Conservation (phyloP, 495 filamentous ascomycete genomes). For the Daldinia vernicosa region DNA sequence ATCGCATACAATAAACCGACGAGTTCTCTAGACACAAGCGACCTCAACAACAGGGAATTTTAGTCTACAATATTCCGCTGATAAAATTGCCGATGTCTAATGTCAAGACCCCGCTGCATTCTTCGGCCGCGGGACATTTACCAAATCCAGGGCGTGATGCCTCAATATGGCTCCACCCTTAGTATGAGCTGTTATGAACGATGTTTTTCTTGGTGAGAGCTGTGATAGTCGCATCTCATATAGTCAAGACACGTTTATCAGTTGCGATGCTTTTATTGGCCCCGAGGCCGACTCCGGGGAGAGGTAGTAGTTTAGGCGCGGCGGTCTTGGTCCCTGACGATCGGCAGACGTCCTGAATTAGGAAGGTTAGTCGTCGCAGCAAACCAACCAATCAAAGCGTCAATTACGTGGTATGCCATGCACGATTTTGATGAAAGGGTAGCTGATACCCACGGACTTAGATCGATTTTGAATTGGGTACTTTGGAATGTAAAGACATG, state of each 20-base stretch:
- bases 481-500: background rate
- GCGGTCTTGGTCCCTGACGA: conserved; percentile 32
- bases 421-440: conserved; percentile 31
- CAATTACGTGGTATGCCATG: conserved; percentile 20
- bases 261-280: conserved; percentile 29
- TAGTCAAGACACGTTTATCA: conserved; percentile 26
- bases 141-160: conserved; percentile 1
- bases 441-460: conserved; percentile 20
- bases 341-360: conserved; percentile 38
- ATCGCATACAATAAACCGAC: background rate
- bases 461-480: conserved; percentile 16
- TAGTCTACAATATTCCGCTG: background rate
- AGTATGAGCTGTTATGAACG: background rate
- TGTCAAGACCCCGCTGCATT: background rate
- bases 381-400: conserved; percentile 25
- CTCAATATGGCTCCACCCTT: background rate
- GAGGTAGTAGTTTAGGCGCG: background rate
- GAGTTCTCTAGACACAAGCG: background rate
- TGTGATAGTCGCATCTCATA: background rate
- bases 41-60: background rate
- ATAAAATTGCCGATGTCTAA: background rate
- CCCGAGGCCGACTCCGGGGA: conserved; percentile 13
- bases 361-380: conserved; percentile 33
- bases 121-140: background rate
- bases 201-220: conserved; percentile 1